Conservation (phyloP, 1,284 basidiomycete genomes). For the Mycosarcoma mackinlayi region DNA sequence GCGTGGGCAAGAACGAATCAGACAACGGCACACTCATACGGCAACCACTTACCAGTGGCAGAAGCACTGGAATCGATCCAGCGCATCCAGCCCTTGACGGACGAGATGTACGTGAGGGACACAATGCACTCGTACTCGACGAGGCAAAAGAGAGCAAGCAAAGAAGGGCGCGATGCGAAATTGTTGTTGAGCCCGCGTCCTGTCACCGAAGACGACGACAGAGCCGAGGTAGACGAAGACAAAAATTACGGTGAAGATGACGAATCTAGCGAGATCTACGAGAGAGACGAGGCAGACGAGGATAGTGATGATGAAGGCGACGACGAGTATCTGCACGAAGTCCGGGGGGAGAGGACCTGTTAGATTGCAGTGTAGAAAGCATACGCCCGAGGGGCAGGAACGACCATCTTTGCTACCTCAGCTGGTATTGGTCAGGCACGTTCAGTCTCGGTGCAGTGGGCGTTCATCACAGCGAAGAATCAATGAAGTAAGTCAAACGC, state of each 20-base stretch:
- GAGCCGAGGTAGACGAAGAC: not conserved
- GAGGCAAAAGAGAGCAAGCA: not conserved
- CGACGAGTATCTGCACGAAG: not conserved
- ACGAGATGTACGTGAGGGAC: not conserved
- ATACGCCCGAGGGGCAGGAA: too few species aligned
- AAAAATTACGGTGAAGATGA: not conserved
- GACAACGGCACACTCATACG: not conserved
- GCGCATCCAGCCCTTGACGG: slow-evolving; percentile 10
- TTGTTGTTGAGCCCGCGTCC: too few species aligned
- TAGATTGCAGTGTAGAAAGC: not conserved
- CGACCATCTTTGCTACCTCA: too few species aligned
- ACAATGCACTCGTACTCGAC: not conserved
- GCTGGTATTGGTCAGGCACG: too few species aligned
- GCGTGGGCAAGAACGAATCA: not conserved
- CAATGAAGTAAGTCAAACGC: too few species aligned
- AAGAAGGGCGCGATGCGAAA: too few species aligned
- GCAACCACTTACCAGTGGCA: not conserved
- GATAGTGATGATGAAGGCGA: not conserved
- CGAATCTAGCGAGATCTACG: too few species aligned
- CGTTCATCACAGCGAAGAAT: too few species aligned
- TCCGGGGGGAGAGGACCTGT: not conserved
- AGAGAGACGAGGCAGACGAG: too few species aligned
- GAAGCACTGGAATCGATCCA: slow-evolving; percentile 23
- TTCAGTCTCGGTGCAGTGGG: too few species aligned
- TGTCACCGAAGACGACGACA: too few species aligned